Evolutionary conservation across 805 yeast genomes (phyloP).

Genomic region (Schizosaccharomyces cryophilus): DNA sequence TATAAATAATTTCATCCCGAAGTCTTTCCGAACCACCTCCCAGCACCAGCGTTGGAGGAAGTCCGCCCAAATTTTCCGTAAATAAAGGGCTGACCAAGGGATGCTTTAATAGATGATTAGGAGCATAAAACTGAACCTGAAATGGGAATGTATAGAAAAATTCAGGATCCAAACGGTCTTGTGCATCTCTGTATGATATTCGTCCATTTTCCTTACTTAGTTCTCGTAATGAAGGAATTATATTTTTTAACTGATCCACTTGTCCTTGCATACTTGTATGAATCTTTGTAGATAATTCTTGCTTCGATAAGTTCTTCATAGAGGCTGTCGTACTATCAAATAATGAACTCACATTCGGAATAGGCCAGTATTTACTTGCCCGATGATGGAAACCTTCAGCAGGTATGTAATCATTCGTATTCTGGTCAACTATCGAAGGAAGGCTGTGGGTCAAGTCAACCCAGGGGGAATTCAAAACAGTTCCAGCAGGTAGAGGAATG

Average conservation of each 20-base stretch:
- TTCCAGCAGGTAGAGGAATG: conserved; percentile 8
- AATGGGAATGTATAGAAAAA: not conserved
- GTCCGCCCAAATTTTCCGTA: not conserved
- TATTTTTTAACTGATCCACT: not conserved
- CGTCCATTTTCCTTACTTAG: not conserved
- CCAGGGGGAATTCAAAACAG: conserved; percentile 7
- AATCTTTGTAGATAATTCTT: not conserved
- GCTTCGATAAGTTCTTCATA: not conserved
- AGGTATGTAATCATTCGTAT: not conserved
- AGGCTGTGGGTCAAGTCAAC: conserved; percentile 8
- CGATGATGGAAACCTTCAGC: not conserved
- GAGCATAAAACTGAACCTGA: conserved; percentile 1
- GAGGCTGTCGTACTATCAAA: not conserved
- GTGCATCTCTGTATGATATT: not conserved
- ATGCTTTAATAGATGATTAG: not conserved
- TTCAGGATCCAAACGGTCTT: not conserved
- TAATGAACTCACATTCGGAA: not conserved
- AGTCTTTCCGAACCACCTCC: not conserved
- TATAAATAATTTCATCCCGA: not conserved
- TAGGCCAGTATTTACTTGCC: not conserved
- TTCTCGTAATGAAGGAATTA: not conserved
- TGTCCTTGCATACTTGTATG: not conserved
- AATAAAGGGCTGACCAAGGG: not conserved
- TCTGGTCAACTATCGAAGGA: conserved; percentile 5
- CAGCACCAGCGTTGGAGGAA: not conserved